Evolutionary conservation across 176 grass and related monocot species (phyloP).

Genomic region (Phoenix dactylifera): DNA sequence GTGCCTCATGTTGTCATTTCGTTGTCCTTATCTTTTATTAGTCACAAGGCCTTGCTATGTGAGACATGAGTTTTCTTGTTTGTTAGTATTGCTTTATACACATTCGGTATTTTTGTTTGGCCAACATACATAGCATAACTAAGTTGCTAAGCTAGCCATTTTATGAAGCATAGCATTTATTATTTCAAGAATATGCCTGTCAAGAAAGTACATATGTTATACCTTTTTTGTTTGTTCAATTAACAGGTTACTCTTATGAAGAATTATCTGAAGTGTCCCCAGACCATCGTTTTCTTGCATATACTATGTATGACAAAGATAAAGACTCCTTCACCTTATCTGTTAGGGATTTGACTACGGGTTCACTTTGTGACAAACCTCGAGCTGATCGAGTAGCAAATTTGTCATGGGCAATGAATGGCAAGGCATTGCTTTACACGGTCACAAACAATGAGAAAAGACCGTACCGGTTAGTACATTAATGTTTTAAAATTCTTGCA

Average conservation of each 20-base stretch:
- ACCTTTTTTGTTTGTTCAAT: conserved; percentile 9
- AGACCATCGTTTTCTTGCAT: conserved; percentile 75
- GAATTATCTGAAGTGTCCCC: conserved; percentile 93
- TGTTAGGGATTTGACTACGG: conserved; percentile 71
- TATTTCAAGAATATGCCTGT: too few species aligned
- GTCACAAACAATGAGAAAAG: conserved; percentile 78
- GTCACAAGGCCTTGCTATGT: too few species aligned
- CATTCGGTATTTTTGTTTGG: too few species aligned
- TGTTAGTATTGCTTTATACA: too few species aligned
- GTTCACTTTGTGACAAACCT: conserved; percentile 61
- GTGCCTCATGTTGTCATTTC: too few species aligned
- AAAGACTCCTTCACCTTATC: conserved; percentile 81
- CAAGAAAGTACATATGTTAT: too few species aligned
- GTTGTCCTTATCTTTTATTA: too few species aligned
- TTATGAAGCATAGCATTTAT: too few species aligned
- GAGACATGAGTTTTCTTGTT: too few species aligned
- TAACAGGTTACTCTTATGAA: conserved; percentile 80
- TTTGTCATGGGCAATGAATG: conserved; percentile 91
- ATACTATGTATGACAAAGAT: conserved; percentile 95
- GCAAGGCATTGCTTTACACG: conserved; percentile 65
- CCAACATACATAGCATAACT: too few species aligned
- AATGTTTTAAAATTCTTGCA: neutral
- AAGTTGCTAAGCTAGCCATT: too few species aligned
- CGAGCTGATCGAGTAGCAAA: conserved; percentile 55
- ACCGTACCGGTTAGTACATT: conserved; percentile 63